Evolutionary conservation across 2,329 filamentous ascomycete genomes (phyloP), one percentile per base, ranked within the genome.

Genomic region (Colletotrichum sp.): DNA sequence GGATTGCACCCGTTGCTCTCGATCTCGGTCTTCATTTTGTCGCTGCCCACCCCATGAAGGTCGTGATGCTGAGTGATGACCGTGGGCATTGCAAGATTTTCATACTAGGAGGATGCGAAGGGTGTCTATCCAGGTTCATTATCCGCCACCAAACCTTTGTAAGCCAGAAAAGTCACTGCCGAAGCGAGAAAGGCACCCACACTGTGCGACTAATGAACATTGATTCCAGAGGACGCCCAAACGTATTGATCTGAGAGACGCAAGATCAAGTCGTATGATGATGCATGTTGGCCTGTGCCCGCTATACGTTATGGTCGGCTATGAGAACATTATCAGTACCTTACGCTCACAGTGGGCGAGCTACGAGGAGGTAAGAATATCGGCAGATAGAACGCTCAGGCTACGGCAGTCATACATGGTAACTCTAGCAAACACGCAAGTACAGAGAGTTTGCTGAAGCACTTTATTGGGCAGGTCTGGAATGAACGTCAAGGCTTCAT

Each of bases 361-460:
- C n/a, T n/a, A n/a, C n/a, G n/a, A n/a, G n/a, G n/a, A n/a, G n/a
- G n/a, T n/a, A n/a, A n/a, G n/a, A n/a, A n/a, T n/a, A n/a, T n/a
- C n/a, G n/a, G n/a, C n/a, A n/a, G n/a, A n/a, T n/a, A n/a, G n/a
- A n/a, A n/a, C n/a, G n/a, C n/a, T n/a, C n/a, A n/a, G n/a, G 4
- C n/a, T 7, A 5, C 0, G 6, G 0, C 2, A 49, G 44, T 22
- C 44, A 22, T 7, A 22, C 1, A 49, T 3, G 22, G 19, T 4
- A 49, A 49, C 2, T 7, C n/a, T 49, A 22, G 2, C n/a, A 49
- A 22, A 8, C 11, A 13, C 2, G n/a, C 11, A 49, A 13, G 22
- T 3, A 7, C 3, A 4, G 0, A n/a, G n/a, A 49, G 0, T 0
- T 49, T 22, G 44, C 5, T 49, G 0, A 49, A 49, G n/a, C 11